Percentiles rank a stretch among this genome's conserved stretches.
Evolutionary conservation across 176 grass and related monocot species (phyloP).

Genomic region (Oryza meyeriana): DNA sequence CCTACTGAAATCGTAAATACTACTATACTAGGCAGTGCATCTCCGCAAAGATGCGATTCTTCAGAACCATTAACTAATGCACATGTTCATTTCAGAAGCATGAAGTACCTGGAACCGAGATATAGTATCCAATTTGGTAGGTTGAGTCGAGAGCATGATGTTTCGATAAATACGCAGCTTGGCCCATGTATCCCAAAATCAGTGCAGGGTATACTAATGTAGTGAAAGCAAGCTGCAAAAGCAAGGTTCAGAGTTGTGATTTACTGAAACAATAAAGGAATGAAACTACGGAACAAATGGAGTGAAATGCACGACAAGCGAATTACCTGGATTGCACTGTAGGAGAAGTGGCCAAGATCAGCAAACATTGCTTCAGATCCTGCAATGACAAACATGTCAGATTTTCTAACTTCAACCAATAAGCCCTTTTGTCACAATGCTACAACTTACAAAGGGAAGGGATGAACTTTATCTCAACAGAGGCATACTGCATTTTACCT

Average conservation of each 20-base stretch:
- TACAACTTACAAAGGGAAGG: neutral
- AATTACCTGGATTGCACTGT: slow-evolving; percentile 86
- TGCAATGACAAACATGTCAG: slow-evolving; percentile 34
- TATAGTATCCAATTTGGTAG: slow-evolving; percentile 92
- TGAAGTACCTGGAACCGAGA: slow-evolving; percentile 79
- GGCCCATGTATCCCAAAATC: slow-evolving; percentile 97
- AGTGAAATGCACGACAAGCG: neutral
- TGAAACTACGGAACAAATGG: neutral
- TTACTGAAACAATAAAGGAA: neutral
- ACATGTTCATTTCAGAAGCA: neutral
- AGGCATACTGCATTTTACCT: slow-evolving; percentile 38
- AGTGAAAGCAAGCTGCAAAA: slow-evolving; percentile 83
- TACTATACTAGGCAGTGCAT: neutral
- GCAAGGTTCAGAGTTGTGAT: neutral
- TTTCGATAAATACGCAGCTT: slow-evolving; percentile 81
- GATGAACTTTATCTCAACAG: neutral
- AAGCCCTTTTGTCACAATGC: neutral
- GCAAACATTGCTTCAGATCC: slow-evolving; percentile 99
- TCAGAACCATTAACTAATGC: neutral
- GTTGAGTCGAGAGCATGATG: slow-evolving; percentile 67
- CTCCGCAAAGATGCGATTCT: neutral
- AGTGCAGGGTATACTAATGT: slow-evolving; percentile 80
- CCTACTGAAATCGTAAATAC: neutral
- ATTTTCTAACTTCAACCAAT: neutral
- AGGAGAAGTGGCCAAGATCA: slow-evolving; percentile 96